Base-by-base conservation (phyloP, 1,139 yeast species). In the Lodderomyces theae region DNA sequence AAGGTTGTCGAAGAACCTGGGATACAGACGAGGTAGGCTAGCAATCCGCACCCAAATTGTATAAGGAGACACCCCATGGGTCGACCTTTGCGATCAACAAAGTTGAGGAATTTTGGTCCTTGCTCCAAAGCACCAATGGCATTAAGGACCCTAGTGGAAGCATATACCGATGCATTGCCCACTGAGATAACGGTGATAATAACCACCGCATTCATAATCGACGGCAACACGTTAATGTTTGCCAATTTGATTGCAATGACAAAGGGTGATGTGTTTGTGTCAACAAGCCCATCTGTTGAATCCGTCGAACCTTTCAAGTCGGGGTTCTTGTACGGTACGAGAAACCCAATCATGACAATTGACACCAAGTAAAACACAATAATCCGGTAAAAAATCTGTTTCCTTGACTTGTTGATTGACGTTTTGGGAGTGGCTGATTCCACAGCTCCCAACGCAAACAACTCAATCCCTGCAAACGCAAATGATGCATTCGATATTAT, bases 241-340 rank as follows among this genome's bases (percentile, higher is more conserved):
- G 66, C 66, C 29, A 53, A 53, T 45, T 55, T 56, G 30, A 66
- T 64, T 26, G 73, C 73, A 46, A 68, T 61, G 17, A 68, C 73
- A 51, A 66, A 68, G 2, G 74, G 73, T 4, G 72, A 66, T 15
- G 66, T 57, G 39, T 66, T 63, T 35, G 60, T 50, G 40, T 57
- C 59, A 12, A 52, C 55, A 29, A 35, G 29, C 18, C 34, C 15
- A 35, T 35, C 26, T 34, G 43, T 52, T 9, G 12, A 11, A 15
- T 19, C 22, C n/a, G n/a, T n/a, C n/a, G n/a, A n/a, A n/a, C 19
- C 28, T 15, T 53, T 44, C 30, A 60, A 47, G 12, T 42, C 41
- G 2, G 52, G 46, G 29, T 52, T 50, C 39, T 54, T 58, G 48
- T 61, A 65, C 12, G 64, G 56, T 3, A 65, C 67, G 18, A 64